These are phyloP conservation scores for Oidiodendron maius DNA, from an alignment of 495 filamentous ascomycete genomes.

Conservation along the genomic window DNA sequence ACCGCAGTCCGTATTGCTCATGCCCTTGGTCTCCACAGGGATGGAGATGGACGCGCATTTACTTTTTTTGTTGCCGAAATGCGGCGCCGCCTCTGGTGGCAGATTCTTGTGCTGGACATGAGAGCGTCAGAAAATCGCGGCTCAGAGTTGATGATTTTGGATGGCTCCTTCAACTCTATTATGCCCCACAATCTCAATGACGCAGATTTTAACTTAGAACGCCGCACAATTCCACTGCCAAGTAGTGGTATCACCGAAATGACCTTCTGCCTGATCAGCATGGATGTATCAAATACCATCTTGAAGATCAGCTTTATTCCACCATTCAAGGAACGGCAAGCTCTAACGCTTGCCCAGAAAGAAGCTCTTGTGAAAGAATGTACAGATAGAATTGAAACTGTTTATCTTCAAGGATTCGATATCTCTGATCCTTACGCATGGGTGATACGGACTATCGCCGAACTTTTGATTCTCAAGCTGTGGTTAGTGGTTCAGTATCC, in stretches of 20 bases:
- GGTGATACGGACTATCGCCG: neutral
- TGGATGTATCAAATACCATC: neutral
- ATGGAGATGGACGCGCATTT: neutral
- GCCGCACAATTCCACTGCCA: neutral
- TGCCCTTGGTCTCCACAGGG: neutral
- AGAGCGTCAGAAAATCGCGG: neutral
- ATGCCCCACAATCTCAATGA: constrained; percentile 1
- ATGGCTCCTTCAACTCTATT: neutral
- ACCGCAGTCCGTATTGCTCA: neutral
- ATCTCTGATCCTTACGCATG: constrained; percentile 9
- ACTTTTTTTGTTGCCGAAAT: neutral
- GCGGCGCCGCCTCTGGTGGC: neutral
- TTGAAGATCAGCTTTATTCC: neutral
- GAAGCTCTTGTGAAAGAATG: neutral
- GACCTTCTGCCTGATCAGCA: neutral
- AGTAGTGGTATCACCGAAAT: neutral
- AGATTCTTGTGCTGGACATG: neutral
- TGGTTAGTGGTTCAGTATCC: neutral
- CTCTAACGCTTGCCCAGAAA: no score
- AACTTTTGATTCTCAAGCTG: neutral
- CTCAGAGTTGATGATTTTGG: neutral
- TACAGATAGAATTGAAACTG: neutral
- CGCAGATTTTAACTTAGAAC: neutral
- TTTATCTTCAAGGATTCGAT: neutral
- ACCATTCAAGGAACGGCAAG: constrained; percentile 35